Evolutionary conservation across 495 filamentous ascomycete genomes (phyloP), one percentile per base, ranked within the genome.

Genomic region (Neurospora sp.): DNA sequence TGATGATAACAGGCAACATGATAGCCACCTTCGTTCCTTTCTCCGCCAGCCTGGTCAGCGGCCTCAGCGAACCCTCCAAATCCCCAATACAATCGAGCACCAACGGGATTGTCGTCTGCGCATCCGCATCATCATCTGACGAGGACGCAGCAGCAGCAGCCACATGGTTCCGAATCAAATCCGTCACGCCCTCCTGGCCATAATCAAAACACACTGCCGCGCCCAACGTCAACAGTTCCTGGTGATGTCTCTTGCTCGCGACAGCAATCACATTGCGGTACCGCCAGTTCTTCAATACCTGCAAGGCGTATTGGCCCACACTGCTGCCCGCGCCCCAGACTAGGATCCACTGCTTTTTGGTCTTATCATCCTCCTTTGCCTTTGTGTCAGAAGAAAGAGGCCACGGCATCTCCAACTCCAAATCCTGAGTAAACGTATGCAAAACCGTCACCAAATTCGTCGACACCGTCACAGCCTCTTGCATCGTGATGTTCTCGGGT

Each of bases 21-120:
- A 88, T 77, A 1, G 86, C 87, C 1, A 89, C 84, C 16, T 74
- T 85, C 10, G 83, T 77, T 5, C 85, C 86, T 16, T 69, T 76
- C 74, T 81, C 76, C 2, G 83, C 85, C 20, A 89, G 80, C 76
- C 80, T 83, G 12, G 81, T 76, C 40, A 88, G 74, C 2, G 83
- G 84, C 8, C 70, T 72, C 39, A 88, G 72, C 18, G 82, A 82
- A 10, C 84, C 83, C 4, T 80, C 72, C 46, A 78, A 75, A 1
- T 83, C 85, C 8, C 87, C 87, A 71, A 89, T 88, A 77, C 87
- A 88, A 76, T 89, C 87, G 31, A 89, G 71, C 9, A 88, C 80
- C 42, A 82, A 80, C 39, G 83, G 81, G 62, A 87, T 77, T 23
- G 69, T 74, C 7, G 80, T 35, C 35, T 35, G 35, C 35, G 35